Evolutionary conservation across 805 yeast genomes (phyloP), one percentile per base, ranked within the genome.

Genomic region (Candida nemodendra): DNA sequence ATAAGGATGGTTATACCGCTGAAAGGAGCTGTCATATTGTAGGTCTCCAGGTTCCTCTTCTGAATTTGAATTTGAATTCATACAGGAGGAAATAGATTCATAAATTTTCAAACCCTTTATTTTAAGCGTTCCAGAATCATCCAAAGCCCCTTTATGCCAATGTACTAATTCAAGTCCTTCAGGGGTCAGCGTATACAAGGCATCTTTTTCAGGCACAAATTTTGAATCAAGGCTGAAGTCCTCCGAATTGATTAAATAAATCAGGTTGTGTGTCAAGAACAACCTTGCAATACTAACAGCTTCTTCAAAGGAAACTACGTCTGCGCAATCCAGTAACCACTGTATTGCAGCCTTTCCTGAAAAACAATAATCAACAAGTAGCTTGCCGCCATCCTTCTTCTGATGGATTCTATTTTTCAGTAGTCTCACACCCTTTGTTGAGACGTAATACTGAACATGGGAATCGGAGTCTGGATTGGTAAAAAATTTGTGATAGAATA

Each of bases 271-370:
- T 32, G 66, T 70, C 25, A 75, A 45, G 40, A 84, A 72, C 9
- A 76, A 53, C 4, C 70, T 65, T 0, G 81, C 76, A 9, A 83
- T 60, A 16, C 71, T 71, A 0, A 66, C 53, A 0, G 87, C 83
- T 41, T 78, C 85, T 9, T 64, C 62, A 0, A 61, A 54, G 35
- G 70, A 70, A 47, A 79, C 57, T 1, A 81, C 66, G 52, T 86
- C 93, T 1, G 96, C 84, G 54, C 96, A 89, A 46, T 91, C 98
- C 77, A 83, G 71, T 5, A 91, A 53, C 95, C 96, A 91, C 53
- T 89, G 96, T 61, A 80, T 73, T 0, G 83, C 65, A 0, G 93
- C 83, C 50, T 84, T 84, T 0, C 96, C 95, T 2, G 84, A 72
- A 44, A 86, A 71, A 37, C 79, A 72, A 48, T 69, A 71, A n/a